Evolutionary conservation across 2,329 filamentous ascomycete species (phyloP), one percentile per base, ranked within the genome.

Genomic region (Phialemoniopsis sp.): DNA sequence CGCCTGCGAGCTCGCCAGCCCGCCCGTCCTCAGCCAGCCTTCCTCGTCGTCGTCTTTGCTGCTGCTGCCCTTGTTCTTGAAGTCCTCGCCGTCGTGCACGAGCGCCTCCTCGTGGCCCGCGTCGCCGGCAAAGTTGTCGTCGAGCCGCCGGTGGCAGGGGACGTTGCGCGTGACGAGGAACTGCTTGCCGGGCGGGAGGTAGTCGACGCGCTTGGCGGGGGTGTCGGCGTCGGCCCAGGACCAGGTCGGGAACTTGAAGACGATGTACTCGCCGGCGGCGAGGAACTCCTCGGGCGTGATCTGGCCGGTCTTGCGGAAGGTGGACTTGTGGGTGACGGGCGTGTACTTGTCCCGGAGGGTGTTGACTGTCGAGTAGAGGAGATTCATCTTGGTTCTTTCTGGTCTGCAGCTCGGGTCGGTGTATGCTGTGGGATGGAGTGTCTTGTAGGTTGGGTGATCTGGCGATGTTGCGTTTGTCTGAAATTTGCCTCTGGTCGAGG

Each of bases 231-330:
- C 88, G 49, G 86, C 82, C 93, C 93, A 98, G 36, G 88, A 86
- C 93, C 93, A 98, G 42, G 91, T 95, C 8, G 91, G 93, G 67
- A 98, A 98, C 72, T 96, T 97, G 81, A 94, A 95, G 57, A 95
- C 90, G 29, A 98, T 82, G 62, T 97, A 98, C 70, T 98, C 93
- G 53, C 93, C 93, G 4, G 93, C 93, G 4, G 87, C 85, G 37
- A 96, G 76, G 64, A 98, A 98, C 73, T 98, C 93, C 58, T 96
- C 91, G 14, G 91, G 91, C 0, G 91, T 97, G 66, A 98, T 93
- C 69, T 97, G 87, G 49, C 93, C 93, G 5, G 90, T 95, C 54
- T 80, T 78, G 53, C 91, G 87, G 67, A 98, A 98, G 48, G 88
- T 97, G 4, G 91, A 97, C 38, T 82, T 94, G 63, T 95, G 84